phyloP scores from a whole-genome alignment of 257 asterid species.

The Mitragyna speciosa region DNA sequence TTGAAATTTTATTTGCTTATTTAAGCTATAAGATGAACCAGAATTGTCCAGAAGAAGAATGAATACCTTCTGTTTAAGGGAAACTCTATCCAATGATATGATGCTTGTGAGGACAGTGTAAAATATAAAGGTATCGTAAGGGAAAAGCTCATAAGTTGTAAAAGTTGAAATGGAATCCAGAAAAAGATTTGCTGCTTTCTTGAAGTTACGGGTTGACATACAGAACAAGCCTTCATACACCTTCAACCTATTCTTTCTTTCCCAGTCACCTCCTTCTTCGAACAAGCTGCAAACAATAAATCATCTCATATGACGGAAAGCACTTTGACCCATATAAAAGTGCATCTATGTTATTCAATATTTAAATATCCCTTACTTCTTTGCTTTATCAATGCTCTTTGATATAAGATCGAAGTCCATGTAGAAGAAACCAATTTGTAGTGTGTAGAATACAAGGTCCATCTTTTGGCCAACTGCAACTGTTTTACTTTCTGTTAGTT shows the following conservation, averaged over 20 bases:
- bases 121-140: constrained; percentile 84
- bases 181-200: constrained; percentile 88
- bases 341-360: not conserved
- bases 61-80: constrained; percentile 80
- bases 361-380: constrained; percentile 46
- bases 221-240: constrained; percentile 92
- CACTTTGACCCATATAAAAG: not conserved
- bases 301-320: constrained; percentile 13
- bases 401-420: constrained; percentile 92
- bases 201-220: constrained; percentile 94
- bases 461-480: constrained; percentile 99
- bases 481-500: constrained; percentile 86
- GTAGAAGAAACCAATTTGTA: constrained; percentile 81
- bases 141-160: constrained; percentile 91
- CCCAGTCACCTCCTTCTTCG: constrained; percentile 99
- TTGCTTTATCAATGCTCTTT: constrained; percentile 94
- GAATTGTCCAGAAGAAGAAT: not conserved
- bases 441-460: constrained; percentile 88
- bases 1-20: not conserved
- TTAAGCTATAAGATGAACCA: not conserved
- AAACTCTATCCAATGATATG: constrained; percentile 85
- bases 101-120: constrained; percentile 89
- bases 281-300: constrained; percentile 59
- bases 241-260: constrained; percentile 92
- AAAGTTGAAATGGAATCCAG: constrained; percentile 97